Base-by-base conservation (phyloP, 139 green algal genomes). In the Spirogloea muscicola region DNA sequence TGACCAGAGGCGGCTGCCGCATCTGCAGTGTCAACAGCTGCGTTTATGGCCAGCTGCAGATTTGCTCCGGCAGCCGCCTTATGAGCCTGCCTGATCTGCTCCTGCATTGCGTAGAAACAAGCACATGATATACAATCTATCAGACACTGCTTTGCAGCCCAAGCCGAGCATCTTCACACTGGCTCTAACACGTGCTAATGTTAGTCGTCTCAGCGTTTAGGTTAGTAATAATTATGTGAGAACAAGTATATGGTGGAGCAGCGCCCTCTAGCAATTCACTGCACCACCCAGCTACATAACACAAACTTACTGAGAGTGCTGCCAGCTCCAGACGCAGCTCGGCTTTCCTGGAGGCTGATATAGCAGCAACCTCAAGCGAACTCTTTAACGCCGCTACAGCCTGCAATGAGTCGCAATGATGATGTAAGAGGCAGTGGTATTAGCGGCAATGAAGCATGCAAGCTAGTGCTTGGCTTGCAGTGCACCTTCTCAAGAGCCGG, bases 61-160 rank as follows among this genome's bases (percentile, higher is more conserved):
- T 92, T 96, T 34, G 81, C 88, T 0, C 86, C 88, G 0, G 86
- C 87, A 10, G 82, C 86, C 31, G 72, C 85, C 86, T 97, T 97
- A 46, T 87, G 57, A 16, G 80, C 84, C 18, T 92, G 88, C 60
- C 90, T 33, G n/a, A 96, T 63, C 43, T 29, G 42, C 46, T 79
- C 70, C 34, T 77, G 67, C 6, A 64, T 16, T 31, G 16, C 29
- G 16, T 13, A 38, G 10, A 41, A 10, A 41, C 29, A 27, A 6
- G 58, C 10, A 59, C 10, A 69, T 13, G 57, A 65, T 21, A 65
- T 16, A 16, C 27, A 13, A 72, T 49, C 13, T 48, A 57, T 63
- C 43, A 69, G 25, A 68, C 13, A 13, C 27, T 63, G 25, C 43
- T 10, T 72, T n/a, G n/a, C n/a, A n/a, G n/a, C n/a, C n/a, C n/a